Percentiles rank a stretch among this genome's conserved stretches.
These are phyloP conservation scores for Quillaja saponaria DNA, from an alignment of 306 rosid species.

Conservation along the genomic window DNA sequence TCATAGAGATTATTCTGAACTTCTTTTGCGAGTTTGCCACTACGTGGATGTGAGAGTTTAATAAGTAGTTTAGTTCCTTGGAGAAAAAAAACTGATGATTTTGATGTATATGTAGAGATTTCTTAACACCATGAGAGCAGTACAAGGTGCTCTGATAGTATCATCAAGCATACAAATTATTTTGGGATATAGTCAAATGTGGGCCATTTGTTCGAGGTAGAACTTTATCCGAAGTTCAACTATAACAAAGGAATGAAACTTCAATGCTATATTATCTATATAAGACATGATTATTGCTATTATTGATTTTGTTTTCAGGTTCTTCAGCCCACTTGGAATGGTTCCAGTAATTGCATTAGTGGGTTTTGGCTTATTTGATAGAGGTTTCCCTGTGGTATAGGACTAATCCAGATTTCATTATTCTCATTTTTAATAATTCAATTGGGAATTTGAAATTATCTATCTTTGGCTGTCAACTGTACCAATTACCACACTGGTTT, in stretches of 20 bases:
- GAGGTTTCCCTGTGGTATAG: conserved; percentile 98
- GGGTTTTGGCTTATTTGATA: conserved; percentile 92
- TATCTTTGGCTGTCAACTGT: neutral
- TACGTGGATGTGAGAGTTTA: neutral
- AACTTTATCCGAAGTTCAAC: conserved; percentile 3
- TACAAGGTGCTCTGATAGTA: conserved; percentile 87
- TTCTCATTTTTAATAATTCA: conserved; percentile 8
- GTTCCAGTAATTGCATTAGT: conserved; percentile 91
- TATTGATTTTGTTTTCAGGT: conserved; percentile 45
- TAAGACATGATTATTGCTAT: conserved; percentile 6
- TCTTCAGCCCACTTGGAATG: conserved; percentile 99
- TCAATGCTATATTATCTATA: neutral
- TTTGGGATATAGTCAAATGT: conserved; percentile 89
- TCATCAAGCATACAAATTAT: conserved; percentile 94
- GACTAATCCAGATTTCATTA: conserved; percentile 9
- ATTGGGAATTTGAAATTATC: conserved; percentile 2
- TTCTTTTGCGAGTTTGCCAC: no score
- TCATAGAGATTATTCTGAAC: neutral
- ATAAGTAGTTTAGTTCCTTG: conserved; percentile 1
- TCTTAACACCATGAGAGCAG: conserved; percentile 87
- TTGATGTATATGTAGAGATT: conserved; percentile 65
- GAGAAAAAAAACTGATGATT: conserved; percentile 17
- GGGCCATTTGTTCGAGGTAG: conserved; percentile 98
- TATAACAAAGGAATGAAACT: conserved; percentile 6
- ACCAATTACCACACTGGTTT: conserved; percentile 19